Evolutionary conservation across 2,329 filamentous ascomycete species (phyloP).

Genomic region (Pyrenophora seminiperda): DNA sequence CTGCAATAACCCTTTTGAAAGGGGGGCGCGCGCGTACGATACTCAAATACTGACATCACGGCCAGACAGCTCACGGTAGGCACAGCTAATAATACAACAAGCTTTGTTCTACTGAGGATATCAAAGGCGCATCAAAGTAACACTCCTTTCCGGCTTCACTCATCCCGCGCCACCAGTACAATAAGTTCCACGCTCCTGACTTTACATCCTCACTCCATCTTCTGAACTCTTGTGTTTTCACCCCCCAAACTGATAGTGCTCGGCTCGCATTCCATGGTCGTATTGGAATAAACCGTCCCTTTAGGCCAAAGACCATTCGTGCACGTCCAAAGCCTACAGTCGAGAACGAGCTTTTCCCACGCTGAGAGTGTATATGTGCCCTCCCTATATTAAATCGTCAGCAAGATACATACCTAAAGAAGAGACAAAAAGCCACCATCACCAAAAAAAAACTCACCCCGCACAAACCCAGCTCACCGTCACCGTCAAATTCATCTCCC

Average conservation of each 20-base stretch:
- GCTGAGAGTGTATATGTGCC: conserved; percentile 2
- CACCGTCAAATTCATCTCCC: conserved; percentile 3
- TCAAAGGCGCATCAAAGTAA: too few relatives aligned
- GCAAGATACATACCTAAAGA: not conserved
- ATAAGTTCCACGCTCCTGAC: too few relatives aligned
- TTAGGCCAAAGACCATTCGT: conserved; percentile 15
- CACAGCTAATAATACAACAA: too few relatives aligned
- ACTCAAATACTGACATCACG: too few relatives aligned
- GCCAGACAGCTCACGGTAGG: too few relatives aligned
- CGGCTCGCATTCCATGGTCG: not conserved
- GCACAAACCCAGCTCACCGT: conserved; percentile 16
- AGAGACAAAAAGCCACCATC: not conserved
- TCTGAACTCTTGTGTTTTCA: not conserved
- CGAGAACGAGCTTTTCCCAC: not conserved
- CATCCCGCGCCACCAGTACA: not conserved
- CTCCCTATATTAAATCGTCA: conserved; percentile 1
- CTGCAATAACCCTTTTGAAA: too few relatives aligned
- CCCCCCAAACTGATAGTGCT: not conserved
- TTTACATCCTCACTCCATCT: not conserved
- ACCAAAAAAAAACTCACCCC: conserved; percentile 3
- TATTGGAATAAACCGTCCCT: not conserved
- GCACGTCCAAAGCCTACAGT: conserved; percentile 14
- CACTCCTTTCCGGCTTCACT: not conserved
- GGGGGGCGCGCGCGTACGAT: too few relatives aligned
- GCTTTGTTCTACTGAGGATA: too few relatives aligned